Base-by-base conservation (phyloP, 805 yeast genomes). In the Kazachstania psychrophila region DNA sequence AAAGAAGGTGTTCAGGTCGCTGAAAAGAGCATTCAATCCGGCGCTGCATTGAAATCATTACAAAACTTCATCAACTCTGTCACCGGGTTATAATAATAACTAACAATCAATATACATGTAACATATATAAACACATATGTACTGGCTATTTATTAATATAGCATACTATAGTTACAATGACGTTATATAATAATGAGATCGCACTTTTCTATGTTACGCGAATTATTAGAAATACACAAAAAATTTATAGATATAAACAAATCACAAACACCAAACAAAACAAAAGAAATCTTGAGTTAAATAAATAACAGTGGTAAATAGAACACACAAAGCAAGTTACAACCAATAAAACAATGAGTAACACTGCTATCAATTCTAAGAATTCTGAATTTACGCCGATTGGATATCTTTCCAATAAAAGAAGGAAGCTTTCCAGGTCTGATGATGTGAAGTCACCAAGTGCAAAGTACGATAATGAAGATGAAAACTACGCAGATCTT, bases 1-100 rank as follows among this genome's bases (percentile, higher is more conserved):
- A 72, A 67, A 39, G 69, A 75, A 7, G 99, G 97, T 20, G 89
- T 85, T 4, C 64, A 61, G 37, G 51, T 76, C 16, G 97, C 97
- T 1, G 71, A 76, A 44, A 60, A 69, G 24, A 70, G 92, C 29
- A 81, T 92, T 23, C 52, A 52, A 6, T 65, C 73, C 2, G 96
- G 96, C 0, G 50, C 64, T 4, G 95, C 97, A 1, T 57, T 68
- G 38, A 38, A 54, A 31, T 74, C 88, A 0, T 65, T 92, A 28
- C 65, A 70, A 11, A 54, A 50, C 5, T 84, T 86, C 52, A 44
- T 58, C 9, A 17, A 31, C 10, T 34, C 26, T 19, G 51, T 47
- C n/a, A 22, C 33, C 6, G 18, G 9, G 3, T 15, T 36, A 10
- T 16, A 24, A 24, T n/a, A 15, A 22, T 7, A 12, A 29, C 9